These are phyloP conservation scores for Aegilops longissima DNA, from an alignment of 176 grass and related monocot species.

Conservation along the genomic window DNA sequence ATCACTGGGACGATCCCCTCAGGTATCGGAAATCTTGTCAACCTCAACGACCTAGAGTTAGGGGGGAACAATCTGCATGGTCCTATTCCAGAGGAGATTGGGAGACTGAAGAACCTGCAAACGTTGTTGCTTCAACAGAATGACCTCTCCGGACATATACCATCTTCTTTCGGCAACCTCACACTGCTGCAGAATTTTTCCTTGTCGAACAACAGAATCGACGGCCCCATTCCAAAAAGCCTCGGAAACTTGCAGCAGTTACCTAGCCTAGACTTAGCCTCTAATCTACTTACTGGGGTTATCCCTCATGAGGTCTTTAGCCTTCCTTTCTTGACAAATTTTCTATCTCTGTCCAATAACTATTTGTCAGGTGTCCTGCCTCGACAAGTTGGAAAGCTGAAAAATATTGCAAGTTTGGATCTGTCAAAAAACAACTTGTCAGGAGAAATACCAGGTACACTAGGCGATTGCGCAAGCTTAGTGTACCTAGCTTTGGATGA, in stretches of 20 bases:
- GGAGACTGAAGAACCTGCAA: conserved; percentile 24
- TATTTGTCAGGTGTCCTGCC: conserved; percentile 22
- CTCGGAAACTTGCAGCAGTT: conserved; percentile 23
- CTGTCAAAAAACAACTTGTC: conserved; percentile 34
- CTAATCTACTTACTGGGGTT: conserved; percentile 20
- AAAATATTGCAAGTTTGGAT: neutral
- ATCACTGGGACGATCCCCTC: conserved; percentile 15
- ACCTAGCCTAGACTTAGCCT: neutral
- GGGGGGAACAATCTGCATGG: conserved; percentile 5
- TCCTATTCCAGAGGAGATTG: conserved; percentile 31
- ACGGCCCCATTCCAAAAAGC: conserved; percentile 29
- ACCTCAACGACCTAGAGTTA: neutral
- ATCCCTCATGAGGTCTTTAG: conserved; percentile 36
- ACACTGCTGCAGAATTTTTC: neutral
- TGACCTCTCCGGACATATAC: conserved; percentile 28
- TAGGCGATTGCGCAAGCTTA: conserved; percentile 40
- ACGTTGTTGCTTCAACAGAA: neutral
- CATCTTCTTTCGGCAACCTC: conserved; percentile 41
- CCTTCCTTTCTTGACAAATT: conserved; percentile 15
- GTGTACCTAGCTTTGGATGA: conserved; percentile 17
- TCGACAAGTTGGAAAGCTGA: conserved; percentile 28
- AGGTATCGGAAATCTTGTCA: conserved; percentile 23
- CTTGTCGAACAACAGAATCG: conserved; percentile 16
- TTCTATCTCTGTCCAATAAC: conserved; percentile 31
- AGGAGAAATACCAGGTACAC: conserved; percentile 7